These are phyloP conservation scores for Sisymbrium irio DNA, from an alignment of 345 rosid species.

Conservation along the genomic window DNA sequence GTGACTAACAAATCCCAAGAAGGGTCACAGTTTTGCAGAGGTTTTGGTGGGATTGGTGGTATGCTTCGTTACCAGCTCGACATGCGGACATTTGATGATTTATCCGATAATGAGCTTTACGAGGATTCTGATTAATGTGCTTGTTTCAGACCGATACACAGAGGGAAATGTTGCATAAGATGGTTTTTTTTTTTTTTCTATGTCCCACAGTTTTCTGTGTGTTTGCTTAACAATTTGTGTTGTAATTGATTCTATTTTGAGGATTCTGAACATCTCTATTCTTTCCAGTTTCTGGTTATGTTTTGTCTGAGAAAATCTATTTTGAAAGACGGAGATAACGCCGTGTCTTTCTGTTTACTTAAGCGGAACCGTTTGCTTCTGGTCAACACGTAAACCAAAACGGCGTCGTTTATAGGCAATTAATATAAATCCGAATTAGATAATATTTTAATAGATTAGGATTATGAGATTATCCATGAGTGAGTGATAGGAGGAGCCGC, in stretches of 20 bases:
- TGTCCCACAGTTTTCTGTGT: not conserved
- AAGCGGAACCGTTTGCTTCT: conserved; percentile 5
- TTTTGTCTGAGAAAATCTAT: not conserved
- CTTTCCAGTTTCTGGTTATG: not conserved
- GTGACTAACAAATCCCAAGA: conserved; percentile 94
- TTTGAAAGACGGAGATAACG: not conserved
- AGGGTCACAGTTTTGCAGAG: conserved; percentile 92
- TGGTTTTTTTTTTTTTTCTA: conserved; percentile 2
- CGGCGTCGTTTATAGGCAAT: too few species aligned
- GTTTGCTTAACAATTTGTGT: conserved; percentile 28
- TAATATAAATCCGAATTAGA: not conserved
- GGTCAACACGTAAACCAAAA: too few species aligned
- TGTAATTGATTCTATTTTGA: conserved; percentile 26
- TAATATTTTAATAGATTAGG: not conserved
- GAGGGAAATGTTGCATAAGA: conserved; percentile 18
- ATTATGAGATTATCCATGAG: conserved; percentile 22
- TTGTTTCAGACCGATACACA: conserved; percentile 16
- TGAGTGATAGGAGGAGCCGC: too few species aligned
- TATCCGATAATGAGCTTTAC: conserved; percentile 63
- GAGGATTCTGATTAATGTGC: conserved; percentile 72
- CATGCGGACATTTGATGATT: conserved; percentile 76
- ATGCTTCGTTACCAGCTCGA: conserved; percentile 90
- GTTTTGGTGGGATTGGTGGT: conserved; percentile 94
- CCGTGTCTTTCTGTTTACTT: not conserved
- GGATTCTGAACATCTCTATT: not conserved